Evolutionary conservation across 495 filamentous ascomycete genomes (phyloP).

Genomic region (Hypoxylon fragiforme): DNA sequence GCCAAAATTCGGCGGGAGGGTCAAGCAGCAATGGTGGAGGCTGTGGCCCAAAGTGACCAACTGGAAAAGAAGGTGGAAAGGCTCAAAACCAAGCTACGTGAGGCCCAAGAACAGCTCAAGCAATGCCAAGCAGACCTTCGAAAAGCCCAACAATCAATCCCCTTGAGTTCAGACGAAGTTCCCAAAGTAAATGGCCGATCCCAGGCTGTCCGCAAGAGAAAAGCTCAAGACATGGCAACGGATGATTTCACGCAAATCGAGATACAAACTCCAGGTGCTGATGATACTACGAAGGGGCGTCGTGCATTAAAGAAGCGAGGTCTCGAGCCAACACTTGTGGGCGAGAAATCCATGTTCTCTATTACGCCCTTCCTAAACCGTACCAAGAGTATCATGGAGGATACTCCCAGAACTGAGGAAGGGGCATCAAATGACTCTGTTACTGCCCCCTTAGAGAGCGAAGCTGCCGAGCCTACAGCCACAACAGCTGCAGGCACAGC

Average conservation of each 20-base stretch:
- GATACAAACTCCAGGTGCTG: conserved; percentile 42
- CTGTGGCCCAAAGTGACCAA: conserved; percentile 57
- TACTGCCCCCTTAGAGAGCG: conserved; percentile 4
- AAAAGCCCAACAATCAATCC: conserved; percentile 38
- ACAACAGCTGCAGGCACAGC: no score
- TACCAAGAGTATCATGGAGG: conserved; percentile 56
- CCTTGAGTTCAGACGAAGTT: conserved; percentile 39
- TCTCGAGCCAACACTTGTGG: conserved; percentile 59
- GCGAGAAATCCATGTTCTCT: conserved; percentile 87
- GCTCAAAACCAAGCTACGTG: conserved; percentile 65
- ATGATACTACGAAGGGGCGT: conserved; percentile 37
- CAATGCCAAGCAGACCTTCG: conserved; percentile 51
- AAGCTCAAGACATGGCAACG: conserved; percentile 37
- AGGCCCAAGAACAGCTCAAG: conserved; percentile 72
- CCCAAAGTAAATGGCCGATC: conserved; percentile 37
- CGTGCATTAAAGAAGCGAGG: conserved; percentile 55
- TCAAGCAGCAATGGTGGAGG: conserved; percentile 48
- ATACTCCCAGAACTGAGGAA: conserved; percentile 31
- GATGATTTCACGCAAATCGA: conserved; percentile 42
- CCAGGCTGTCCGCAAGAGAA: conserved; percentile 38
- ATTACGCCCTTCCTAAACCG: conserved; percentile 92
- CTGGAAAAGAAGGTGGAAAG: conserved; percentile 70
- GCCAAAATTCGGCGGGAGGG: conserved; percentile 41
- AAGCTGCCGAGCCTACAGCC: conserved; percentile 10
- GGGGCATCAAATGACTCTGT: conserved; percentile 33